These are phyloP conservation scores for Chaetomiaceae sp. DNA, from an alignment of 2,329 filamentous ascomycete genomes.

Conservation along the genomic window DNA sequence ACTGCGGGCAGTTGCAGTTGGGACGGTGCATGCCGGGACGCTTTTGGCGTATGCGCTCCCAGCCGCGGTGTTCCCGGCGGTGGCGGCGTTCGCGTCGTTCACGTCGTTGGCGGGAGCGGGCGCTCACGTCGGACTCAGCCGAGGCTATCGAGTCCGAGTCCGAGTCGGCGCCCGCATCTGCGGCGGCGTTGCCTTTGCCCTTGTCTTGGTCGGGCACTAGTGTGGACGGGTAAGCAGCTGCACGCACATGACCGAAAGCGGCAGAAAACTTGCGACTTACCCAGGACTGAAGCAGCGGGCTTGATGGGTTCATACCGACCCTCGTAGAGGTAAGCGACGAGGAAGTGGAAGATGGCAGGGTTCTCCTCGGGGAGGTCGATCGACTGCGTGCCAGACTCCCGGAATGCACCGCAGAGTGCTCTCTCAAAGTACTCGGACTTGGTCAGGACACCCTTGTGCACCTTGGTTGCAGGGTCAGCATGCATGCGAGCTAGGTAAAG, in stretches of 20 bases:
- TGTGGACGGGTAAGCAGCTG: conserved; percentile 1
- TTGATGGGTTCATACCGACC: conserved; percentile 43
- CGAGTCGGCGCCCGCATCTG: conserved; percentile 30
- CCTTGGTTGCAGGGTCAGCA: conserved; percentile 28
- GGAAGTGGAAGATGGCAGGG: conserved; percentile 47
- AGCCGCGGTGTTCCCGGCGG: conserved; percentile 34
- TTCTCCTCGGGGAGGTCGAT: conserved; percentile 49
- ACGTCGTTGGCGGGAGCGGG: conserved; percentile 32
- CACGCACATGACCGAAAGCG: too few species aligned
- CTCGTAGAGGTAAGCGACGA: conserved; percentile 49
- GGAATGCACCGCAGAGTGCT: conserved; percentile 45
- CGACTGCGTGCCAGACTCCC: conserved; percentile 42
- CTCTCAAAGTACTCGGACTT: conserved; percentile 47
- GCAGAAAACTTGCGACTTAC: too few species aligned
- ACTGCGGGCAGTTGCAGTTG: conserved; percentile 42
- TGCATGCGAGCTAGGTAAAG: neutral
- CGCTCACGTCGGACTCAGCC: conserved; percentile 36
- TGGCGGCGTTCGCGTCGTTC: conserved; percentile 34
- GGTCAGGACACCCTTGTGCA: conserved; percentile 44
- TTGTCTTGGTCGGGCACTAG: conserved; percentile 36
- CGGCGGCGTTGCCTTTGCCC: conserved; percentile 37
- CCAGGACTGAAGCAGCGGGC: conserved; percentile 39
- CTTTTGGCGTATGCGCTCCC: conserved; percentile 40
- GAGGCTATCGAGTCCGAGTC: conserved; percentile 34
- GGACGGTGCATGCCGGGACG: conserved; percentile 43